Conservation (phyloP, 805 yeast species). For the Millerozyma acaciae region DNA sequence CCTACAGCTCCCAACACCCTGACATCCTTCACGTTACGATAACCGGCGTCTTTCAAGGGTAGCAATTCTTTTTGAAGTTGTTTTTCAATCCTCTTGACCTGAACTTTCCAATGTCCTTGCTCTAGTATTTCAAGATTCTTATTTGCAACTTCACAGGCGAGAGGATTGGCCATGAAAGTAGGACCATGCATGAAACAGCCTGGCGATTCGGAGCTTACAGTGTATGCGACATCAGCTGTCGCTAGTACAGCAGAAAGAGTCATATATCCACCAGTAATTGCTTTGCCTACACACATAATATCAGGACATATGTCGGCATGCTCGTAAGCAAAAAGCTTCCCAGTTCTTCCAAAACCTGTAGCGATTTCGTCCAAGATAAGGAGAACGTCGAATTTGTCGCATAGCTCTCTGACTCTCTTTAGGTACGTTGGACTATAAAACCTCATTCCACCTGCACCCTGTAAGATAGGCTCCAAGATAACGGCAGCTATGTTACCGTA, state of each 20-base stretch:
- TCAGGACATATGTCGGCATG: slow-evolving; percentile 17
- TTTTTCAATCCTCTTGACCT: slow-evolving; percentile 13
- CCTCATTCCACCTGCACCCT: slow-evolving; percentile 4
- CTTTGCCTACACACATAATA: slow-evolving; percentile 21
- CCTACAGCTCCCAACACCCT: slow-evolving; percentile 5
- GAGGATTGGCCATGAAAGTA: slow-evolving; percentile 5
- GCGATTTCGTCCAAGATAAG: slow-evolving; percentile 2
- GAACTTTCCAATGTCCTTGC: slow-evolving; percentile 7
- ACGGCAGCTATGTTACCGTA: slow-evolving; percentile 3
- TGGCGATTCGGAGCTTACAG: slow-evolving; percentile 12
- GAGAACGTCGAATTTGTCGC: slow-evolving; percentile 2
- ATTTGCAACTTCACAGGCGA: slow-evolving; percentile 6
- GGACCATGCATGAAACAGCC: slow-evolving; percentile 17
- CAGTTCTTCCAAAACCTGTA: slow-evolving; percentile 4
- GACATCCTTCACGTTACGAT: slow-evolving; percentile 2
- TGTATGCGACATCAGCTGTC: slow-evolving; percentile 26
- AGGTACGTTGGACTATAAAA: neutral
- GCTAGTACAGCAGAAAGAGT: slow-evolving; percentile 46
- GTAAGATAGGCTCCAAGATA: slow-evolving; percentile 4
- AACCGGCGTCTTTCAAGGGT: neutral
- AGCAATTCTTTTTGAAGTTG: slow-evolving; percentile 8
- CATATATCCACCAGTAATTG: slow-evolving; percentile 29
- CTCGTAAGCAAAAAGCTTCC: slow-evolving; percentile 3
- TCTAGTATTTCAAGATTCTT: slow-evolving; percentile 17
- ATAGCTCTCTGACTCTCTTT: neutral